Conservation (phyloP, 345 rosid species). For the Triadica sebifera region DNA sequence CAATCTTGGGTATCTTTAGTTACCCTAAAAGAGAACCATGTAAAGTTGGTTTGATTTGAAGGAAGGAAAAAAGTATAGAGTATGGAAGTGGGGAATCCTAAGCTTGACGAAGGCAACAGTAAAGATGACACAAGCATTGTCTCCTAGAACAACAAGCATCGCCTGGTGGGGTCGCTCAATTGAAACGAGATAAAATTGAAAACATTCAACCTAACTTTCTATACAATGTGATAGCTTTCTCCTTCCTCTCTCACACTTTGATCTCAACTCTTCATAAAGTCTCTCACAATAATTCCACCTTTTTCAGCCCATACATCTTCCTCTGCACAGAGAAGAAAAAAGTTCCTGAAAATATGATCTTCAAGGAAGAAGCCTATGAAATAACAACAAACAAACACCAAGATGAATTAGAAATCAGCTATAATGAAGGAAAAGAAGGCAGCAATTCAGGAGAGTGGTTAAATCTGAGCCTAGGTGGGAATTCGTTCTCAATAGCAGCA, state of each 20-base stretch:
- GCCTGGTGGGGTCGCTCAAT: conserved; percentile 38
- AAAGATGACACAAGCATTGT: conserved; percentile 45
- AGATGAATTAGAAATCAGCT: conserved; percentile 18
- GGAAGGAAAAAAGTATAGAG: conserved; percentile 22
- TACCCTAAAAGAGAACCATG: conserved; percentile 24
- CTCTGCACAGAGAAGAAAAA: conserved; percentile 3
- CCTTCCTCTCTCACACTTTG: conserved; percentile 29
- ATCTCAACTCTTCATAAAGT: conserved; percentile 31
- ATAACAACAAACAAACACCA: conserved; percentile 21
- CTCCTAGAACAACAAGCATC: conserved; percentile 45
- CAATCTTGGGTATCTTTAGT: conserved; percentile 27
- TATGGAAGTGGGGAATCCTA: conserved; percentile 56
- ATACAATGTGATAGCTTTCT: conserved; percentile 24
- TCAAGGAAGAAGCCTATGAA: conserved; percentile 30
- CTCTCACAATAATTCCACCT: conserved; percentile 22
- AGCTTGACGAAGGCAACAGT: conserved; percentile 43
- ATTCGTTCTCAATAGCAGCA: conserved; percentile 38
- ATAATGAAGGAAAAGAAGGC: conserved; percentile 16
- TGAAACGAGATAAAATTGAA: conserved; percentile 26
- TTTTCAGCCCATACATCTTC: conserved; percentile 11
- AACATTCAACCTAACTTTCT: conserved; percentile 8
- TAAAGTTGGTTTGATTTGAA: conserved; percentile 37
- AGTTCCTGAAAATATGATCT: conserved; percentile 37
- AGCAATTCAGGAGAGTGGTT: conserved; percentile 52
- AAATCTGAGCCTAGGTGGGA: conserved; percentile 55